Conservation (phyloP, 257 asterid species). For the Vinca minor region DNA sequence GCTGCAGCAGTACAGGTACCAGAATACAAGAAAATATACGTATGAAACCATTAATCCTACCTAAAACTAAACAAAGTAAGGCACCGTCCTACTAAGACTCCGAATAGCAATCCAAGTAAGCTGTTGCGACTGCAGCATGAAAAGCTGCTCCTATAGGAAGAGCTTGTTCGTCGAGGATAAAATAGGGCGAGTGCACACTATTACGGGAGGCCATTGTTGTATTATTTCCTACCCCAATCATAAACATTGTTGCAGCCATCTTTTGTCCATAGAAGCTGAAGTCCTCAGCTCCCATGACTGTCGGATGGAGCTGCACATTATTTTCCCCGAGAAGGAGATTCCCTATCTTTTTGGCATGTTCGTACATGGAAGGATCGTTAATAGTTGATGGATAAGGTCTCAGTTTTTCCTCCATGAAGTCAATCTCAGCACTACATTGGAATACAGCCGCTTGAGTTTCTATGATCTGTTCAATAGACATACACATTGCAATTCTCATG, state of each 20-base stretch:
- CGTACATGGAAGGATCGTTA: slow-evolving; percentile 47
- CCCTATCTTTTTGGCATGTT: slow-evolving; percentile 56
- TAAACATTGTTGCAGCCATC: slow-evolving; percentile 50
- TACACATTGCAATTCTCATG: background rate
- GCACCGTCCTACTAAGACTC: slow-evolving; percentile 11
- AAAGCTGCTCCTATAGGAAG: slow-evolving; percentile 77
- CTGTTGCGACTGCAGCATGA: slow-evolving; percentile 71
- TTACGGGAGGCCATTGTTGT: slow-evolving; percentile 25
- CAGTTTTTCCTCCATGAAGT: slow-evolving; percentile 45
- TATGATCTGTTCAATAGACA: slow-evolving; percentile 37
- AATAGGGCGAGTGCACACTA: slow-evolving; percentile 55
- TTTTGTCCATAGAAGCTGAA: slow-evolving; percentile 72
- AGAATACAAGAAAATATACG: too few species aligned
- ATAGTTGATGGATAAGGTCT: slow-evolving; percentile 56
- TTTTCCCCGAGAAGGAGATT: slow-evolving; percentile 47
- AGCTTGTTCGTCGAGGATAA: slow-evolving; percentile 52
- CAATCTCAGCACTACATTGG: slow-evolving; percentile 49
- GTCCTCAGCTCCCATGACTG: slow-evolving; percentile 75
- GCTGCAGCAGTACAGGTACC: too few species aligned
- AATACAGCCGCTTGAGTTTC: slow-evolving; percentile 69
- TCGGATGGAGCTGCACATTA: slow-evolving; percentile 22
- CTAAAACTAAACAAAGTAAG: too few species aligned
- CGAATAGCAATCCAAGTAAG: slow-evolving; percentile 42
- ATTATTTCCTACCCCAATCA: slow-evolving; percentile 43
- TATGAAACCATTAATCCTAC: too few species aligned